These are phyloP conservation scores for Cercospora citrullina DNA, from an alignment of 2,329 filamentous ascomycete species.

Conservation along the genomic window DNA sequence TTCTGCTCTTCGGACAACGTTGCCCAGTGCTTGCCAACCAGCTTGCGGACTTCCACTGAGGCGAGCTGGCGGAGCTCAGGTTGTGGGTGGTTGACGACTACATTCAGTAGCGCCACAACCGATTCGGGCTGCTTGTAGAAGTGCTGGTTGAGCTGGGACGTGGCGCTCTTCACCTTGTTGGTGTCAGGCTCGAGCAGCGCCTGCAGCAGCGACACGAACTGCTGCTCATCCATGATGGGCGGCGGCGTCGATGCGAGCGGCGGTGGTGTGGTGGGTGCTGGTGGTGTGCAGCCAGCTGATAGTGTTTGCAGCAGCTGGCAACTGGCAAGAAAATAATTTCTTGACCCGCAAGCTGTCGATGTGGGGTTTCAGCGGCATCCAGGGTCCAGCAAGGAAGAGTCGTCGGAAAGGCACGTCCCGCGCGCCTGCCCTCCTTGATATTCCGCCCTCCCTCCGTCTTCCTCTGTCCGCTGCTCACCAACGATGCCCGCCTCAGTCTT, in stretches of 20 bases:
- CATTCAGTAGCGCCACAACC: constrained; percentile 81
- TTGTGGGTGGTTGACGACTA: constrained; percentile 75
- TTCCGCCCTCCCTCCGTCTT: neutral
- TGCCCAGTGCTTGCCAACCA: constrained; percentile 84
- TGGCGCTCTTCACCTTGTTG: constrained; percentile 74
- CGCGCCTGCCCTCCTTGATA: neutral
- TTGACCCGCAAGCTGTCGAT: neutral
- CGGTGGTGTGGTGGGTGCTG: neutral
- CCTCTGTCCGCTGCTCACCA: neutral
- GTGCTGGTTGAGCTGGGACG: constrained; percentile 84
- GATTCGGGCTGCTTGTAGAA: constrained; percentile 87
- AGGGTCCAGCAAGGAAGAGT: neutral
- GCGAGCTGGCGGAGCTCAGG: constrained; percentile 80
- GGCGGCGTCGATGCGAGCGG: neutral
- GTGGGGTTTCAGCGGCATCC: neutral
- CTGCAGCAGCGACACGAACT: constrained; percentile 83
- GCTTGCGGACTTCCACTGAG: constrained; percentile 81
- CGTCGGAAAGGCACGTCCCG: neutral
- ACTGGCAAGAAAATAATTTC: neutral
- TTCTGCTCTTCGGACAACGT: constrained; percentile 73
- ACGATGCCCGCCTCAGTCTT: neutral
- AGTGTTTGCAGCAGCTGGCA: neutral
- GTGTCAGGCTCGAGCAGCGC: constrained; percentile 87
- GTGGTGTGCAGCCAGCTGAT: neutral
- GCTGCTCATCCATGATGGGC: constrained; percentile 33